Conservation (phyloP, 306 rosid genomes). For the Quercus cerris region DNA sequence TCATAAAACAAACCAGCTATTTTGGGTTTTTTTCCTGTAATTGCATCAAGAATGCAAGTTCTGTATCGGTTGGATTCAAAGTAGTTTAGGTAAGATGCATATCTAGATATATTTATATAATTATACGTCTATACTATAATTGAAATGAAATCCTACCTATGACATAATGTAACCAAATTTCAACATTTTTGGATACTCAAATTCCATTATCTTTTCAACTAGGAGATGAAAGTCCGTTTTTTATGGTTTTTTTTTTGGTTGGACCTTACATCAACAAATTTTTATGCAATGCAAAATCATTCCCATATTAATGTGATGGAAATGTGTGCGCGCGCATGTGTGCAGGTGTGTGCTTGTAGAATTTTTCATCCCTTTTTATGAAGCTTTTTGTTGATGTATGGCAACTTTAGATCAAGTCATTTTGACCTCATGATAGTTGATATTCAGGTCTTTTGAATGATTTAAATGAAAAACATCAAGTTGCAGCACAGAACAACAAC, state of each 20-base stretch:
- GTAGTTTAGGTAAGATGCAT: background rate
- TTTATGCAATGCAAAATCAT: background rate
- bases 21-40: background rate
- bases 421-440: too few relatives aligned
- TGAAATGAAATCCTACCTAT: background rate
- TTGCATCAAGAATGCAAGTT: background rate
- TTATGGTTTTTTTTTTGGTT: background rate
- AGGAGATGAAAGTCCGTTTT: background rate
- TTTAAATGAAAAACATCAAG: background rate
- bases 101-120: background rate
- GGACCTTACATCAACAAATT: background rate
- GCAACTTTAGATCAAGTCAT: background rate
- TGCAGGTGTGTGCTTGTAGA: too few relatives aligned
- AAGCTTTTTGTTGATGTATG: background rate
- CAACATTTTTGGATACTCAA: background rate
- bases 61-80: background rate
- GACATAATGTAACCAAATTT: background rate
- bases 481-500: background rate
- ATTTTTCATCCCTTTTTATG: background rate
- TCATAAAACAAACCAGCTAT: background rate
- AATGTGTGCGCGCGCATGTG: too few relatives aligned
- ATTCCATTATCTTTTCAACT: background rate
- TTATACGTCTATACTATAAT: background rate
- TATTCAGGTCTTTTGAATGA: background rate
- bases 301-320: background rate